Evolutionary conservation across 169 alveolate species (phyloP).

Genomic region (Plasmodium adleri): DNA sequence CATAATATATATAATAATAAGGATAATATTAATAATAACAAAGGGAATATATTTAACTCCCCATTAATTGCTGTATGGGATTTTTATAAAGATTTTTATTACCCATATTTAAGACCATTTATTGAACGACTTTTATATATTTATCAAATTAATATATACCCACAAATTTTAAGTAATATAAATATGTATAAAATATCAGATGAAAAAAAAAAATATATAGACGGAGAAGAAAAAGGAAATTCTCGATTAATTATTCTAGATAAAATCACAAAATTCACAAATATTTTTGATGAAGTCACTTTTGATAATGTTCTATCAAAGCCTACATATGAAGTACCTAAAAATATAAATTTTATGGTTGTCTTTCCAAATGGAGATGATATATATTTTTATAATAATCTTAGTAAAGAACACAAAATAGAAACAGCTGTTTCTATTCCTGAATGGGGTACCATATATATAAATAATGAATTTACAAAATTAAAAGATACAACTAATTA

Average conservation of each 20-base stretch:
- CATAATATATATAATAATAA: neutral
- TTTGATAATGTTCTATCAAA: constrained; percentile 39
- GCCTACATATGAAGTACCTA: constrained; percentile 65
- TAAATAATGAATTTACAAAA: constrained; percentile 16
- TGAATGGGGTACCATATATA: constrained; percentile 64
- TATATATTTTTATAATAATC: constrained; percentile 45
- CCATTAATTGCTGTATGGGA: constrained; percentile 53
- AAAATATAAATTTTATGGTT: constrained; percentile 46
- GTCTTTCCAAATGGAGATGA: constrained; percentile 40
- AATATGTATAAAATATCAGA: constrained; percentile 67
- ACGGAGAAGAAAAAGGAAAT: constrained; percentile 2
- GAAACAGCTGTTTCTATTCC: constrained; percentile 75
- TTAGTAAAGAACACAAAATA: neutral
- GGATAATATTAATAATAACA: neutral
- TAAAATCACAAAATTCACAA: constrained; percentile 41
- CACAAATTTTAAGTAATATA: constrained; percentile 28
- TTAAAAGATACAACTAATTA: neutral
- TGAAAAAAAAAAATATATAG: constrained; percentile 9
- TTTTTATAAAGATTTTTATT: constrained; percentile 55
- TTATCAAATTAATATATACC: constrained; percentile 57
- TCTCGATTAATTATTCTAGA: constrained; percentile 33
- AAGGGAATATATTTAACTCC: neutral
- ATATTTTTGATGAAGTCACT: constrained; percentile 42
- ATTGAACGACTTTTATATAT: constrained; percentile 35
- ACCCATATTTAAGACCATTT: constrained; percentile 66